Base-by-base conservation (phyloP, 257 asterid species). In the Nicotiana obtusifolia region DNA sequence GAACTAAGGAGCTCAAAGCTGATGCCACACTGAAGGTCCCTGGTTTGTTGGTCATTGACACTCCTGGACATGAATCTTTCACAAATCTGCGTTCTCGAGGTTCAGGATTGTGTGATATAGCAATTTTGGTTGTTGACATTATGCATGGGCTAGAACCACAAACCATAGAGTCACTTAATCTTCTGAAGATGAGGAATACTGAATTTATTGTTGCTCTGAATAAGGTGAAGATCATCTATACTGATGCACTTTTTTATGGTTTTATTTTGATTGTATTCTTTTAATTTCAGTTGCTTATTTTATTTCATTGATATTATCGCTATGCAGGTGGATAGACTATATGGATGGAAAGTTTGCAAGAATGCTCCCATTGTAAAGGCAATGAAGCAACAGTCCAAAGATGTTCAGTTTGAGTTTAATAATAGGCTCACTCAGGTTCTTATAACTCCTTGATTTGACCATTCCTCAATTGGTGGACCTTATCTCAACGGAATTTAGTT, bases 71-170 rank as follows among this genome's bases (percentile, higher is more conserved):
- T 14, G 99, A 96, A 85, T 96, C 99, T 7, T 94, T 96, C 88
- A 89, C 92, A 79, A 96, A 96, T 82, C 84, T 94, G 89, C 95
- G 97, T 10, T 93, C 99, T 85, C 93, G 97, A 37, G 99, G 99
- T 77, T 96, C 98, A 49, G 99, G 99, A 69, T 87, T 96, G 83
- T 96, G 99, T 85, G 98, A 94, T 80, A 91, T 96, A 85, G 99
- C 99, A 64, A 94, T 96, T 83, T 85, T 96, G 87, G 98, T 94
- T 41, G 98, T 96, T 54, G 99, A 96, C 86, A 94, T 96, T 82
- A 96, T 94, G 98, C 99, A 96, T 85, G 98, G 98, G 15, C 84
- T 94, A 88, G 99, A 96, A 84, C 98, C 92, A n/a, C 99, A 96
- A 85, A 96, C 99, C 16, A 93, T 96, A 31, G 99, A 94, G 66